Evolutionary conservation across 192 early-diverging fungal species (phyloP), one percentile per base, ranked within the genome.

Genomic region (Coemansia aciculifera): DNA sequence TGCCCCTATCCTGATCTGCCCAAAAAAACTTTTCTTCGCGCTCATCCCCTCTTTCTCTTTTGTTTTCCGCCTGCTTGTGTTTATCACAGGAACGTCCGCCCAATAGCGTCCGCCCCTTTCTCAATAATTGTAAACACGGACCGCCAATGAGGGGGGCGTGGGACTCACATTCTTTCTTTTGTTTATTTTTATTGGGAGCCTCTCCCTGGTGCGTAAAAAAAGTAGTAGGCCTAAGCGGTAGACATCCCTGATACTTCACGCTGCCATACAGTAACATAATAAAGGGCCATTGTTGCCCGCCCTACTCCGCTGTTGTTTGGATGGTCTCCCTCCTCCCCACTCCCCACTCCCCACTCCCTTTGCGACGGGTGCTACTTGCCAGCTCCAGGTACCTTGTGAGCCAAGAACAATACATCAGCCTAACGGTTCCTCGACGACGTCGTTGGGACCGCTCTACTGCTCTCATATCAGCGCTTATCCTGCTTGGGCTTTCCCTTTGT

Each of bases 401-500:
- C 29, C 27, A 31, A n/a, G 54, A 34, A 12, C 54, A 34, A 57
- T 32, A 11, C 17, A 10, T 17, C 29, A 4, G 54, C 31, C 54
- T 57, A 29, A 17, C 54, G 15, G 54, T 17, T 31, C 54, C 29
- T 57, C 29, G 15, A 3, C 31, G 27, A 15, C 15, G 29, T 31
- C 54, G 27, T 54, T 57, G 29, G 29, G 54, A 57, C 54, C 54
- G 54, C 17, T 57, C 54, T 57, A 57, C 54, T 57, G 54, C 54
- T 57, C 29, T 57, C 54, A 1, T 17, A 57, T 7, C 15, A 32
- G 13, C 54, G 54, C 54, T 34, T 3, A 29, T 29, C 29, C 15
- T 29, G 29, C 15, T 0, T 15, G 54, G 15, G 27, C 4, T 5
- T 32, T 32, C 29, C 11, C 13, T 5, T 39, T 40, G 19, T 21